phyloP scores from a whole-genome alignment of 352 stramenopile species.

The Pythium biforme region DNA sequence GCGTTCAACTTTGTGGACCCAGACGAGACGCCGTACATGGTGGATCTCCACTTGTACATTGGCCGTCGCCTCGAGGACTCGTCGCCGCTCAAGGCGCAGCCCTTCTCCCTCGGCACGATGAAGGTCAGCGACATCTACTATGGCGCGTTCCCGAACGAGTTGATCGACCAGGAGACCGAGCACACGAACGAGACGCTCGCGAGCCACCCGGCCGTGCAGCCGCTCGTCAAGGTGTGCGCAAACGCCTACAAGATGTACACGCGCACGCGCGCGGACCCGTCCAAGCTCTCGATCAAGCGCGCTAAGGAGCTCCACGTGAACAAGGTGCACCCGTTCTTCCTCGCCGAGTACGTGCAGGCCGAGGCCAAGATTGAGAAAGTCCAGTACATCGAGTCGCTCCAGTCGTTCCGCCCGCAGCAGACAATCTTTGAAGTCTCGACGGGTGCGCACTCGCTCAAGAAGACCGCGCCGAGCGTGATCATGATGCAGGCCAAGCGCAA shows the following conservation, averaged over 20 bases:
- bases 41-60: conserved; percentile 97
- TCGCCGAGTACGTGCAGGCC: conserved; percentile 83
- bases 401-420: conserved; percentile 93
- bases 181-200: conserved; percentile 90
- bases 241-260: conserved; percentile 99
- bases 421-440: conserved; percentile 96
- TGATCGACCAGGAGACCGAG: conserved; percentile 97
- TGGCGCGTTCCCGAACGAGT: conserved; percentile 94
- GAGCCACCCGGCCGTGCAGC: conserved; percentile 66
- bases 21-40: conserved; percentile 98
- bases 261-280: conserved; percentile 93
- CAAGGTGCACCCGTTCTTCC: conserved; percentile 92
- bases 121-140: conserved; percentile 97
- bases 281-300: conserved; percentile 93
- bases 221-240: conserved; percentile 88
- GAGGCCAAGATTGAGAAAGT: conserved; percentile 76
- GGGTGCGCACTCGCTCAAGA: conserved; percentile 75
- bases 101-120: conserved; percentile 94
- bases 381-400: conserved; percentile 91
- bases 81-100: conserved; percentile 45
- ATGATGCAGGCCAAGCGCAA: conserved; percentile 90
- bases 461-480: conserved; percentile 64
- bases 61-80: conserved; percentile 83
- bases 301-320: conserved; percentile 92
- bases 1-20: conserved; percentile 97